phyloP scores from a whole-genome alignment of 768 basidiomycete species.

The Tricholomella constricta region DNA sequence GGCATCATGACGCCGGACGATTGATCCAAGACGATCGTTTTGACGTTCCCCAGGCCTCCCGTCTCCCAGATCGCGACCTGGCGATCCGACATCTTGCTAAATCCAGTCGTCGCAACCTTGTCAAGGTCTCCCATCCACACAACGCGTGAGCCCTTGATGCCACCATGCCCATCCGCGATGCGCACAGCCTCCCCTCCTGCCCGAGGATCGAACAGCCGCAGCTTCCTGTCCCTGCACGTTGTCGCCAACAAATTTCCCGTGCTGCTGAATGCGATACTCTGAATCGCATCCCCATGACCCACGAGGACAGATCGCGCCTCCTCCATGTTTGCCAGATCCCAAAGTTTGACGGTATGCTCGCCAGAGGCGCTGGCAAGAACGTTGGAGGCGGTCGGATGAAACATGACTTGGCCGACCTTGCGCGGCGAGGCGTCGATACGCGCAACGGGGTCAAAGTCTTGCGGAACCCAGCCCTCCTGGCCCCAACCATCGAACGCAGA shows the following conservation, averaged over 20 bases:
- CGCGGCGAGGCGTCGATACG: slow-evolving; percentile 78
- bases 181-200: slow-evolving; percentile 80
- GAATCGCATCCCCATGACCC: slow-evolving; percentile 88
- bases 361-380: slow-evolving; percentile 81
- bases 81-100: slow-evolving; percentile 95
- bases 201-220: slow-evolving; percentile 91
- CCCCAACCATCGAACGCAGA: slow-evolving; percentile 82
- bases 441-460: slow-evolving; percentile 84
- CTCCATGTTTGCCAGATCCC: slow-evolving; percentile 83
- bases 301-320: slow-evolving; percentile 58
- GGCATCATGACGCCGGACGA: slow-evolving; percentile 95
- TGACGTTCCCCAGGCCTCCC: slow-evolving; percentile 69
- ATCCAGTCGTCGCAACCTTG: slow-evolving; percentile 91
- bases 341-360: slow-evolving; percentile 87
- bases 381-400: slow-evolving; percentile 88
- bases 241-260: slow-evolving; percentile 84
- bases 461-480: slow-evolving; percentile 76
- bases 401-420: slow-evolving; percentile 92
- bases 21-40: slow-evolving; percentile 82
- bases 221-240: slow-evolving; percentile 90
- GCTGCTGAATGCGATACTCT: slow-evolving; percentile 79
- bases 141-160: slow-evolving; percentile 90
- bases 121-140: slow-evolving; percentile 91
- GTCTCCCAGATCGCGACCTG: slow-evolving; percentile 92
- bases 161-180: slow-evolving; percentile 83